Evolutionary conservation across 305 asterid genomes (phyloP), one percentile per base, ranked within the genome.

Genomic region (Fraxinus angustifolia): DNA sequence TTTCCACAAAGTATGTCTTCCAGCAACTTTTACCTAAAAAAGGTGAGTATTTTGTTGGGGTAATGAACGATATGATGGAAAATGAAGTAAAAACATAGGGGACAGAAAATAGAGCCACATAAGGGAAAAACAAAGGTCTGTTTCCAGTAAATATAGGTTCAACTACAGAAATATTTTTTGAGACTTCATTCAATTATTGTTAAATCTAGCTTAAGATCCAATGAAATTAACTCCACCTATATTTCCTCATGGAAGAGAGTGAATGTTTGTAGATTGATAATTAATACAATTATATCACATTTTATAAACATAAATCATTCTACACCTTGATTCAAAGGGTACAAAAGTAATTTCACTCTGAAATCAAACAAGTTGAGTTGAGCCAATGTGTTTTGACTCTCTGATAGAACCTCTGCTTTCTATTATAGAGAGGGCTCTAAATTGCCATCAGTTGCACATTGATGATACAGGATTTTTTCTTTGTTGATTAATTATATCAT

Each of bases 1-100:
- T 88, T 88, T 95, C 99, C 99, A 95, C 67, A 95, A 81, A 84
- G 86, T 81, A 30, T 85, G 97, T 77, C 97, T 90, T 82, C 97
- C 98, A 79, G 90, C 84, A 82, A 93, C 97, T 89, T 82, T 93
- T 79, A 88, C 98, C 99, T 95, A 79, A 78, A 76, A 85, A 79
- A 7, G 53, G 74, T 72, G 73, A 79, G 86, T 72, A 75, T 31
- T 19, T 31, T 23, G 42, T 70, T 23, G 17, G 75, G 26, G 34
- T 12, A 70, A 31, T 30, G 75, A 70, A 28, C 6, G 8, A 28
- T 67, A 67, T 3, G 8, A 67, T 67, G 38, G 73, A 26, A 26
- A 65, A 23, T 65, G 21, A 68, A 68, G 38, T 68, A 30, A 68
- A 65, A 30, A 68, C 17, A n/a, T 4, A 1, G n/a, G 3, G 19